Percentiles rank a stretch among this genome's conserved stretches.
Conservation (phyloP, 2,329 filamentous ascomycete species). For the Whalleya microplaca region DNA sequence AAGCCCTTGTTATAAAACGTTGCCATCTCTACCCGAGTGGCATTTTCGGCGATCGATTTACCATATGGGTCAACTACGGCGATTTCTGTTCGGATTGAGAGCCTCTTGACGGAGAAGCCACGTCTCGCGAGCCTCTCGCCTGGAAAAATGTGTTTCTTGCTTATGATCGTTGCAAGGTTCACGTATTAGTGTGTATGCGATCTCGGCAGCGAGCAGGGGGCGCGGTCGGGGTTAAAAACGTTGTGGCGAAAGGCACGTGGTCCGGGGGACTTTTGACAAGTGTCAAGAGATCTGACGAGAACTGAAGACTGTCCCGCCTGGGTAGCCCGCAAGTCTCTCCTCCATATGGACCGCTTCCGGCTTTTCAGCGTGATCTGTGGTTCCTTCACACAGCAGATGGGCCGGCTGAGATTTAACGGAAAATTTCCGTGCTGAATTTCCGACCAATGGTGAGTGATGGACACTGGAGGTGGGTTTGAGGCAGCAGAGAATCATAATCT, state of each 20-base stretch:
- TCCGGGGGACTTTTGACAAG: conserved; percentile 24
- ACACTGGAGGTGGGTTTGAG: conserved; percentile 17
- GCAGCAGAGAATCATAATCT: conserved; percentile 17
- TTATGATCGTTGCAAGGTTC: conserved; percentile 6
- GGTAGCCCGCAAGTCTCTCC: conserved; percentile 23
- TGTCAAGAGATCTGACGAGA: conserved; percentile 5
- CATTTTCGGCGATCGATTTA: conserved; percentile 20
- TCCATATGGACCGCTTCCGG: conserved; percentile 22
- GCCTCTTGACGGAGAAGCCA: conserved; percentile 14
- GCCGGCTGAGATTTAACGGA: conserved; percentile 33
- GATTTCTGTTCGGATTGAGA: conserved; percentile 2
- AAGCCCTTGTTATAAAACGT: conserved; percentile 7
- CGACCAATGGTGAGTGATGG: conserved; percentile 28
- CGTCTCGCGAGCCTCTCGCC: conserved; percentile 11
- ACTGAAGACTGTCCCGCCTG: conserved; percentile 22
- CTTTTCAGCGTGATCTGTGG: not conserved
- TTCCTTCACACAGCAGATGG: conserved; percentile 18
- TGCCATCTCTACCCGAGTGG: conserved; percentile 6
- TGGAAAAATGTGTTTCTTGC: conserved; percentile 6
- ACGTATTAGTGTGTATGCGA: not conserved
- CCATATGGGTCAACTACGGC: conserved; percentile 1
- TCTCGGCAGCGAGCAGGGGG: conserved; percentile 1
- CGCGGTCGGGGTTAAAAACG: conserved; percentile 16
- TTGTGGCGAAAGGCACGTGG: conserved; percentile 26
- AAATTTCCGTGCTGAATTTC: conserved; percentile 29